Base-by-base conservation (phyloP, 495 filamentous ascomycete genomes). In the Daldinia caldariorum region DNA sequence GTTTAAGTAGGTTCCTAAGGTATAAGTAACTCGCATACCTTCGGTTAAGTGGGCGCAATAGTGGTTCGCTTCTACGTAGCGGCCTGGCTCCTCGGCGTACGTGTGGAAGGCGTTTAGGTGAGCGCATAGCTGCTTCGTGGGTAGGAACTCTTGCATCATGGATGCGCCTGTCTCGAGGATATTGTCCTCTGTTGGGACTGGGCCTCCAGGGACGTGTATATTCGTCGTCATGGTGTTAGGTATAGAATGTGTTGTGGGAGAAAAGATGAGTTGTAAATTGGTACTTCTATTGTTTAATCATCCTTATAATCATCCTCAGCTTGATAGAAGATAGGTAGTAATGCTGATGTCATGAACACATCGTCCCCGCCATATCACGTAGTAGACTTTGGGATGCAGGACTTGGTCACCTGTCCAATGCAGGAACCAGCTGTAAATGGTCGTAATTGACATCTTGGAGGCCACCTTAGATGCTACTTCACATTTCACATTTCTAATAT, bases 21-120 rank as follows among this genome's bases (percentile, higher is more conserved):
- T 26, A 26, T 26, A 26, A 26, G 26, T 26, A 26, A 26, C 26
- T 1, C 3, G 26, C 26, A 43, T 71, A 76, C 88, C 89, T 73
- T 92, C 88, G 62, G 89, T 92, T 8, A 96, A 66, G 72, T 94
- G 92, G 10, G 88, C 82, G 75, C 93, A 97, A 80, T 95, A 97
- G 76, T 97, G 93, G 75, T 94, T 92, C 3, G 91, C 82, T 73
- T 95, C 92, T 29, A 97, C 87, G 64, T 80, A 83, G 22, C 90
- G 86, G 0, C 80, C 83, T 0, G 88, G 88, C 50, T 93, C 91
- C 13, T 85, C 83, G 38, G 88, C 89, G 77, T 94, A 94, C 62
- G 88, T 85, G 79, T 96, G 93, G 80, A 93, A 94, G 54, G 92
- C 93, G 76, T 95, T 93, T 31, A 97, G 83, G 75, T 93, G 90